phyloP scores from a whole-genome alignment of 768 basidiomycete species.

The Boletus rubroflammeus region DNA sequence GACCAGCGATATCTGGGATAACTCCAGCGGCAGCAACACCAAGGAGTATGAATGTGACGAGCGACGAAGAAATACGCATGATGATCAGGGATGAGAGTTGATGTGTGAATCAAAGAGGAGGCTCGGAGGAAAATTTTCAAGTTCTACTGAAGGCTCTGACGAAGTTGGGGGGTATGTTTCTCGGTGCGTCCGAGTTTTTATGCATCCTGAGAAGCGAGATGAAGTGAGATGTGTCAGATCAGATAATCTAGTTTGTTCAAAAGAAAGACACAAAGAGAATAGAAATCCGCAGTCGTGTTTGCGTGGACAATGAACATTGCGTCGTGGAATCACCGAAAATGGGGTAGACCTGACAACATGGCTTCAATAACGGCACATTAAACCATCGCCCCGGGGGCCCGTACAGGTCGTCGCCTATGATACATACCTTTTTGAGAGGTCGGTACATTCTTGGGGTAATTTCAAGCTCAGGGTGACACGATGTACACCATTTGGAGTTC shows the following conservation, averaged over 20 bases:
- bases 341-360: neutral
- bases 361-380: neutral
- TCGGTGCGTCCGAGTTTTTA: constrained; percentile 1
- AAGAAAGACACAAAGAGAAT: neutral
- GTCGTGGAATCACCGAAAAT: neutral
- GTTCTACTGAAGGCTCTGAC: neutral
- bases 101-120: neutral
- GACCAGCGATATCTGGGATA: neutral
- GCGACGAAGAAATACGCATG: constrained; percentile 8
- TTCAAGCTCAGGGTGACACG: neutral
- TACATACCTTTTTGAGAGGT: neutral
- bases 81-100: neutral
- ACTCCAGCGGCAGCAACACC: constrained; percentile 2
- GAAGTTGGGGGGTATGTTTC: neutral
- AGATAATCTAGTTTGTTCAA: neutral
- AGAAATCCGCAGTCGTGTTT: constrained; percentile 6
- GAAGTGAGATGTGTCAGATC: neutral
- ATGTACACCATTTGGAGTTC: neutral
- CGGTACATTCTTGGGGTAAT: neutral
- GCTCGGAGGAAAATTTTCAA: neutral
- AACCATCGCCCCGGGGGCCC: neutral
- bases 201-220: neutral
- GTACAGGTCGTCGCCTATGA: neutral
- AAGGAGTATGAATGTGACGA: constrained; percentile 6
- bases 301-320: neutral